Percentiles rank a stretch among this genome's conserved stretches.
These are phyloP conservation scores for Populus trichocarpa DNA, from an alignment of 441 rosid genomes.

Conservation along the genomic window DNA sequence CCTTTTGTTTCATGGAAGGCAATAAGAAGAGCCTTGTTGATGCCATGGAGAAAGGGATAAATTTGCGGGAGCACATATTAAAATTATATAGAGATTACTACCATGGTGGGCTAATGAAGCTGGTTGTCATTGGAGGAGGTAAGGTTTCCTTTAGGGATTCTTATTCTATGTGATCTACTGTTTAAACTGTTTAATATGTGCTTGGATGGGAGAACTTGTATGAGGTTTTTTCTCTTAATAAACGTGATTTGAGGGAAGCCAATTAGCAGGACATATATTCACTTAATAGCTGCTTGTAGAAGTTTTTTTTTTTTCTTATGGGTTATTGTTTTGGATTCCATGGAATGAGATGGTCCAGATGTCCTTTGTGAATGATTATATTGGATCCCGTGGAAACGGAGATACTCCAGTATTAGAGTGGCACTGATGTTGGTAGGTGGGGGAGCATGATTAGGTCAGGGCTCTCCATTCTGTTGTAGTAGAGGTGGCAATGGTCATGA, in stretches of 20 bases:
- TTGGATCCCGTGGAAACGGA: background rate
- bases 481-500: background rate
- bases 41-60: conserved; percentile 82
- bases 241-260: background rate
- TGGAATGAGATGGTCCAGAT: background rate
- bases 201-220: conserved; percentile 1
- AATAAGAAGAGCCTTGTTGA: conserved; percentile 88
- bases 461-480: background rate
- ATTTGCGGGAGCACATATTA: conserved; percentile 70
- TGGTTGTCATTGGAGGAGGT: conserved; percentile 99
- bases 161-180: conserved; percentile 10
- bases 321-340: background rate
- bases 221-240: background rate
- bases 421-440: background rate
- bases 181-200: background rate
- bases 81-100: conserved; percentile 66
- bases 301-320: background rate
- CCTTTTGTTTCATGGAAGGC: conserved; percentile 48
- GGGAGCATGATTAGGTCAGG: background rate
- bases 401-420: background rate
- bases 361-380: background rate
- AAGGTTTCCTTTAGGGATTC: conserved; percentile 19
- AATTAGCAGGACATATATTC: background rate
- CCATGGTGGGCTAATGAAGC: conserved; percentile 91
- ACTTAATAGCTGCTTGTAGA: background rate